Evolutionary conservation across 805 yeast genomes (phyloP).

Genomic region (Candida odintsovae): DNA sequence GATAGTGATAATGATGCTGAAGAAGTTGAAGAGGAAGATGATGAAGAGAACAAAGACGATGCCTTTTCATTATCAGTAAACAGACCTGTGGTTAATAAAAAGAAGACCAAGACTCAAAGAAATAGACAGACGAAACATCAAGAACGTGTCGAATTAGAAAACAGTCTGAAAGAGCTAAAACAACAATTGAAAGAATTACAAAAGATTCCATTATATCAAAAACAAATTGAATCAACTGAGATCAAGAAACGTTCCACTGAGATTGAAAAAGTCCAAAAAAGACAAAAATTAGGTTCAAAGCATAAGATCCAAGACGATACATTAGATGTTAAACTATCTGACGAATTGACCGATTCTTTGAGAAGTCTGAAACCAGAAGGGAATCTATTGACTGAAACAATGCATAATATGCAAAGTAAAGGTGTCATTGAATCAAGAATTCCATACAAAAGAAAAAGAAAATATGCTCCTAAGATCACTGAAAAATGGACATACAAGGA

Average conservation of each 20-base stretch:
- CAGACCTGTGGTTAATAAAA: slow-evolving; percentile 59
- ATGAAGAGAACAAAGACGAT: slow-evolving; percentile 28
- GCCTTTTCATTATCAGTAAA: slow-evolving; percentile 59
- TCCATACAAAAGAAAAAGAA: slow-evolving; percentile 55
- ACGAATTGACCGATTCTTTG: slow-evolving; percentile 81
- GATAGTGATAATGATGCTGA: slow-evolving; percentile 33
- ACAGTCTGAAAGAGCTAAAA: slow-evolving; percentile 54
- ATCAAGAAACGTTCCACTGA: slow-evolving; percentile 14
- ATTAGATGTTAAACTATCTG: slow-evolving; percentile 76
- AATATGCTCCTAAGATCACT: slow-evolving; percentile 67
- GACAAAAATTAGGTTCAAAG: slow-evolving; percentile 38
- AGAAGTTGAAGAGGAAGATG: slow-evolving; percentile 28
- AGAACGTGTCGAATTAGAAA: slow-evolving; percentile 50
- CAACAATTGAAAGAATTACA: slow-evolving; percentile 54
- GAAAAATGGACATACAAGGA: slow-evolving; percentile 95
- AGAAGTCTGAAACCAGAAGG: slow-evolving; percentile 90
- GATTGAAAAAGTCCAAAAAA: slow-evolving; percentile 29
- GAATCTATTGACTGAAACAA: slow-evolving; percentile 72
- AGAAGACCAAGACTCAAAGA: slow-evolving; percentile 74
- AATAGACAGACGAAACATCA: slow-evolving; percentile 61
- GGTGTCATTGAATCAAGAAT: slow-evolving; percentile 87
- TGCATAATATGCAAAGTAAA: slow-evolving; percentile 72
- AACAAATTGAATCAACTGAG: slow-evolving; percentile 21
- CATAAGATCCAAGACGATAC: slow-evolving; percentile 41
- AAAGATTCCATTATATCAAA: slow-evolving; percentile 32